These are phyloP conservation scores for Polytolypa hystricis DNA, from an alignment of 2,329 filamentous ascomycete species.

Conservation along the genomic window DNA sequence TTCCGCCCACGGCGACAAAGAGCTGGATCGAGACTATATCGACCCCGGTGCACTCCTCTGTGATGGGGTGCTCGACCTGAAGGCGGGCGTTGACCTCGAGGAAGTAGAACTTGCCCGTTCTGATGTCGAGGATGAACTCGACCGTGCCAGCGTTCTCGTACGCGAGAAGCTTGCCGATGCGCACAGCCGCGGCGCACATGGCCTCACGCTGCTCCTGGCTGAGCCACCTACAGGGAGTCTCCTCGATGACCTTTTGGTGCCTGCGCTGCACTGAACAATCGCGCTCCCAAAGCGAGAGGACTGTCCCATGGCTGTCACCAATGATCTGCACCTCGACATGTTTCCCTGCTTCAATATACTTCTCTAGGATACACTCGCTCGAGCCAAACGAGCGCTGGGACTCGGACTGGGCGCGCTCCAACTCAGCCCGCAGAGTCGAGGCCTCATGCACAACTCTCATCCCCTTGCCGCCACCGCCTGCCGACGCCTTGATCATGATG, in stretches of 20 bases:
- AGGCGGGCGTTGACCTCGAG: slow-evolving; percentile 50
- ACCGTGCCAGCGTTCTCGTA: slow-evolving; percentile 86
- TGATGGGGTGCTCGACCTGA: slow-evolving; percentile 49
- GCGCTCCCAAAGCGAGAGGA: slow-evolving; percentile 73
- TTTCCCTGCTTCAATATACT: too few species aligned
- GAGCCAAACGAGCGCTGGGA: too few species aligned
- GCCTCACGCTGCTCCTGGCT: slow-evolving; percentile 48
- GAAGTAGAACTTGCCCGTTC: slow-evolving; percentile 65
- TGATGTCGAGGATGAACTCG: slow-evolving; percentile 81
- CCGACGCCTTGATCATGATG: slow-evolving; percentile 71
- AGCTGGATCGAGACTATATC: slow-evolving; percentile 48
- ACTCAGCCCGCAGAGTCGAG: too few species aligned
- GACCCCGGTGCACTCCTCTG: slow-evolving; percentile 44
- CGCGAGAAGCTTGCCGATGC: slow-evolving; percentile 43
- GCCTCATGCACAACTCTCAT: too few species aligned
- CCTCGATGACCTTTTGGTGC: slow-evolving; percentile 86
- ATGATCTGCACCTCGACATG: slow-evolving; percentile 90
- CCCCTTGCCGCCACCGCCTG: slow-evolving; percentile 74
- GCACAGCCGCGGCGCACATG: slow-evolving; percentile 58
- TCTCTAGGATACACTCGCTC: too few species aligned
- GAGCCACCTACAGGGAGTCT: slow-evolving; percentile 67
- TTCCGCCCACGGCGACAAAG: slow-evolving; percentile 40
- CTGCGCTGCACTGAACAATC: slow-evolving; percentile 80
- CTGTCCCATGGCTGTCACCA: slow-evolving; percentile 67
- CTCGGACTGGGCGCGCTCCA: too few species aligned